Evolutionary conservation across 2,329 filamentous ascomycete species (phyloP), one percentile per base, ranked within the genome.

Genomic region (Rhexocercosporidium sp.): DNA sequence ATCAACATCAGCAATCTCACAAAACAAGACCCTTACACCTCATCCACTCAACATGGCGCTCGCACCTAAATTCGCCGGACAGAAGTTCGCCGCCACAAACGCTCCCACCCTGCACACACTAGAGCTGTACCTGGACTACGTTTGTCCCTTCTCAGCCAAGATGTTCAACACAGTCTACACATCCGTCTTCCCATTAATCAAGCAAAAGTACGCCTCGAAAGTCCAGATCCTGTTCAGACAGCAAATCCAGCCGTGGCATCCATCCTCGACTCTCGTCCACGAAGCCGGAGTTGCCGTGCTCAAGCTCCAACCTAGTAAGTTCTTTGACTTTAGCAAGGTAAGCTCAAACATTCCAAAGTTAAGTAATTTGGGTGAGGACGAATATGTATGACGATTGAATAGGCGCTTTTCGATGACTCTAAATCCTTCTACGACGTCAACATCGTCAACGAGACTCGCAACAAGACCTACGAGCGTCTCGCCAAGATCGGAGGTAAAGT

Each of bases 171-270:
- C 92, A 1, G 81, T 97, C 73, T 90, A 90, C 80, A 82, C 79
- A 66, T 80, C 83, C 34, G 86, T 97, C 66, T 82, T 87, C 67
- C 90, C 92, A 0, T 78, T 87, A 57, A 84, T 97, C 73, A 83
- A 85, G 69, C 74, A 83, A 59, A 88, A 89, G 74, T 89, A 91
- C 70, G 74, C 81, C 27, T 70, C 69, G 67, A 85, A 84, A 69
- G 81, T 97, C 2, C 85, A 92, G 74, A 84, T 97, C 73, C 87
- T 98, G 75, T 92, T 97, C 84, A 91, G 94, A 59, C 94, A 95
- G 78, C 94, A 97, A 78, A 88, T 97, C 75, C 94, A 97, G 82
- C 93, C 94, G 16, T 97, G 95, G 95, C 94, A 98, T 81, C 95
- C 95, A 1, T 93, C 91, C 22, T 94, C 89, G 47, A 94, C 91